These are phyloP conservation scores for Spathaspora sp. DNA, from an alignment of 1,139 yeast species.

Conservation along the genomic window DNA sequence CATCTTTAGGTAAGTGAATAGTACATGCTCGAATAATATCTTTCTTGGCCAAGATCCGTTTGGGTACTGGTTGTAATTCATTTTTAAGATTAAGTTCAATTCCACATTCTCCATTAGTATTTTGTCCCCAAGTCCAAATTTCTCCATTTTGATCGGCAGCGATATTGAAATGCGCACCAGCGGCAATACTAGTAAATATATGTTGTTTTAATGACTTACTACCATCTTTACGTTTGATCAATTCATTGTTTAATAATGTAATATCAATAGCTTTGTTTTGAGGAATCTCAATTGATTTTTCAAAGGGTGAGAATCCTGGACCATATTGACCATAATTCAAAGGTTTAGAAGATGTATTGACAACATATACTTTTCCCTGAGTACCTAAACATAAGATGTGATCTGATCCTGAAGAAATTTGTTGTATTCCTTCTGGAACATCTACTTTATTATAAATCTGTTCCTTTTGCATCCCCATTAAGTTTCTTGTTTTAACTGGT, in stretches of 20 bases:
- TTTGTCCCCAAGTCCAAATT: conserved; percentile 83
- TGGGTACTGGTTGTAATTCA: conserved; percentile 71
- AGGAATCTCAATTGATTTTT: conserved; percentile 20
- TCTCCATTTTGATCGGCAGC: conserved; percentile 63
- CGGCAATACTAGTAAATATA: conserved; percentile 56
- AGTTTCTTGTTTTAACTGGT: conserved; percentile 20
- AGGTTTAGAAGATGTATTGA: conserved; percentile 50
- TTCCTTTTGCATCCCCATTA: conserved; percentile 22
- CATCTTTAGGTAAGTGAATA: conserved; percentile 16
- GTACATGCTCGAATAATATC: conserved; percentile 21
- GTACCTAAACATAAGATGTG: conserved; percentile 66
- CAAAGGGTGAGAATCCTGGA: conserved; percentile 68
- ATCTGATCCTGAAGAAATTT: conserved; percentile 58
- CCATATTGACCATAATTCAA: conserved; percentile 80
- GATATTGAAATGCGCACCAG: conserved; percentile 73
- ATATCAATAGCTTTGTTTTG: conserved; percentile 32
- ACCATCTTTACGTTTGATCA: conserved; percentile 21
- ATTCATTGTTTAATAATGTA: conserved; percentile 36
- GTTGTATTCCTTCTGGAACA: conserved; percentile 37
- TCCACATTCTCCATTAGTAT: conserved; percentile 83
- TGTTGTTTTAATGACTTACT: conserved; percentile 37
- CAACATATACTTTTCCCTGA: conserved; percentile 63
- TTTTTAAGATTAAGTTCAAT: conserved; percentile 62
- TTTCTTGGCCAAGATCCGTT: conserved; percentile 36
- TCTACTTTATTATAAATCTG: conserved; percentile 17